Conservation (phyloP, 352 stramenopile genomes). For the Hyaloperonospora brassicae region DNA sequence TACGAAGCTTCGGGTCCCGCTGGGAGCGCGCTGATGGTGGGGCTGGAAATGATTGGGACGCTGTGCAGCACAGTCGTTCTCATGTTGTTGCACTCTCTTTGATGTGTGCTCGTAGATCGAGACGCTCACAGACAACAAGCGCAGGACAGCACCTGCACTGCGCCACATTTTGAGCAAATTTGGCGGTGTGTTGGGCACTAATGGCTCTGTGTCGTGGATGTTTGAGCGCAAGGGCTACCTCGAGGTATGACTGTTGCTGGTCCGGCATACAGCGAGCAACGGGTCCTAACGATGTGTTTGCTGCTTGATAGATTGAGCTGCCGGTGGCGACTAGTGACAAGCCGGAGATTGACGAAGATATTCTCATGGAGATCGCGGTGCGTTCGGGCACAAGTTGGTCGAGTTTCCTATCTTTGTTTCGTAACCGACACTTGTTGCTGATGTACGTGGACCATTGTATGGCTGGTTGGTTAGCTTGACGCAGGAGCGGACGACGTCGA, state of each 20-base stretch:
- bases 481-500: slow-evolving; percentile 66
- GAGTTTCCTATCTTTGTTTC: slow-evolving; percentile 1
- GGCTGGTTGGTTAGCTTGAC: slow-evolving; percentile 37
- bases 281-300: background rate
- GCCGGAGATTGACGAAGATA: slow-evolving; percentile 48
- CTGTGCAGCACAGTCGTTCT: background rate
- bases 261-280: background rate
- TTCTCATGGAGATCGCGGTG: slow-evolving; percentile 68
- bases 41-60: background rate
- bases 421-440: background rate
- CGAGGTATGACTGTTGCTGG: slow-evolving; percentile 30
- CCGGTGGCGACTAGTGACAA: slow-evolving; percentile 11
- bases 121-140: slow-evolving; percentile 79
- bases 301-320: slow-evolving; percentile 36
- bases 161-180: slow-evolving; percentile 71
- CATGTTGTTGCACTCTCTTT: background rate
- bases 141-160: slow-evolving; percentile 67
- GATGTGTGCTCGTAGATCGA: slow-evolving; percentile 47
- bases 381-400: no score
- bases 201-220: slow-evolving; percentile 76
- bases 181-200: slow-evolving; percentile 58
- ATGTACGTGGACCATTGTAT: background rate
- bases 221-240: slow-evolving; percentile 81
- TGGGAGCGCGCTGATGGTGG: slow-evolving; percentile 72
- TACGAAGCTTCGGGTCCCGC: slow-evolving; percentile 69